Percentiles rank a stretch among this genome's conserved stretches.
Evolutionary conservation across 805 yeast genomes (phyloP).

Genomic region (Kodamaea hsintzibuensis): DNA sequence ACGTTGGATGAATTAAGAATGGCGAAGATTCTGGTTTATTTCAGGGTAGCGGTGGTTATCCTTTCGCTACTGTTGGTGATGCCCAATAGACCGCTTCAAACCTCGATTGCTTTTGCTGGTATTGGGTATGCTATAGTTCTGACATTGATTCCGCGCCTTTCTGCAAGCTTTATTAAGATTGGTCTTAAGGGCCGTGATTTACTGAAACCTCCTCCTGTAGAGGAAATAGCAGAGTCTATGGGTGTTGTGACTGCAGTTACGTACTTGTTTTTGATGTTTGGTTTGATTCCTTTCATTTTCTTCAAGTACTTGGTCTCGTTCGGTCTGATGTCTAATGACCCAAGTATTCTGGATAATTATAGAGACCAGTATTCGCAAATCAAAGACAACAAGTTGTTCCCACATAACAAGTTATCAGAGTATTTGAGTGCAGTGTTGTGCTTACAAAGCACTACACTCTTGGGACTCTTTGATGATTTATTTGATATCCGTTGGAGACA

Average conservation of each 20-base stretch:
- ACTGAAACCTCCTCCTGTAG: slow-evolving; percentile 72
- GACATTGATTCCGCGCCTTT: slow-evolving; percentile 66
- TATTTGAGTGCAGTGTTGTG: slow-evolving; percentile 84
- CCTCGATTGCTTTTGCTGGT: slow-evolving; percentile 67
- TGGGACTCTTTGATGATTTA: slow-evolving; percentile 92
- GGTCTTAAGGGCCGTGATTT: slow-evolving; percentile 88
- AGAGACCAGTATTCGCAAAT: slow-evolving; percentile 34
- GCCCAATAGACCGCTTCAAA: slow-evolving; percentile 49
- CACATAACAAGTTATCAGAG: slow-evolving; percentile 81
- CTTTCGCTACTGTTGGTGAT: slow-evolving; percentile 26
- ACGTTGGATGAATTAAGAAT: background rate
- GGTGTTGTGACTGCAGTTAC: slow-evolving; percentile 88
- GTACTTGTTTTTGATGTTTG: slow-evolving; percentile 76
- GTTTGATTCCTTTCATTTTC: slow-evolving; percentile 86
- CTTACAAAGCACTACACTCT: slow-evolving; percentile 74
- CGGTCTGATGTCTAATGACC: slow-evolving; percentile 36
- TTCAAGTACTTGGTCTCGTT: slow-evolving; percentile 66
- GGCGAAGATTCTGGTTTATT: background rate
- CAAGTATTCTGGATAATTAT: slow-evolving; percentile 32
- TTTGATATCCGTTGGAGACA: slow-evolving; percentile 98
- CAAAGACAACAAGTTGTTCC: slow-evolving; percentile 50
- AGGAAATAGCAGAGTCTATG: slow-evolving; percentile 77
- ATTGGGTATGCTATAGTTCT: slow-evolving; percentile 64
- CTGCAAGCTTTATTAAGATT: slow-evolving; percentile 63
- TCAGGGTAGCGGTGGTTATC: slow-evolving; percentile 1